A percentile compares a stretch with the other conserved stretches of the same genome.
phyloP scores from a whole-genome alignment of 2,329 filamentous ascomycete genomes.

The Phyllosticta ampelicida region DNA sequence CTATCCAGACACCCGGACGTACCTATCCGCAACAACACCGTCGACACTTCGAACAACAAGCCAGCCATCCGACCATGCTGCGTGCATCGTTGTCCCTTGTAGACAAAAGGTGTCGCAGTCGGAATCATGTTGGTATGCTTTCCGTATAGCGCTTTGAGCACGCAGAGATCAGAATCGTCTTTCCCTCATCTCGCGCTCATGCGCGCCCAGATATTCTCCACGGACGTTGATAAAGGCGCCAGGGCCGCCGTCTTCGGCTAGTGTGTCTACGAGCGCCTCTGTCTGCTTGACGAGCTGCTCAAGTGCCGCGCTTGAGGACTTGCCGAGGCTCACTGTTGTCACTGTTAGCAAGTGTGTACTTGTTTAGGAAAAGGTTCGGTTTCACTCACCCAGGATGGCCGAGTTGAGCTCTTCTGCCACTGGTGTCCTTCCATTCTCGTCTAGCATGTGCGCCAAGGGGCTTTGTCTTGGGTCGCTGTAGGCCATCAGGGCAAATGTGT shows the following conservation, averaged over 20 bases:
- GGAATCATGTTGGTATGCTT: too few species aligned
- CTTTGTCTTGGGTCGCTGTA: slow-evolving; percentile 73
- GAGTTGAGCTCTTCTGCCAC: slow-evolving; percentile 93
- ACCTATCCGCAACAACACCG: too few species aligned
- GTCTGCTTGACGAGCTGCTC: slow-evolving; percentile 83
- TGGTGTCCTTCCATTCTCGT: slow-evolving; percentile 59
- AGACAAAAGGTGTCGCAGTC: too few species aligned
- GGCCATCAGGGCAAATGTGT: slow-evolving; percentile 81
- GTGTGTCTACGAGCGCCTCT: slow-evolving; percentile 70
- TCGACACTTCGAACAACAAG: too few species aligned
- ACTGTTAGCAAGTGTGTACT: slow-evolving; percentile 19
- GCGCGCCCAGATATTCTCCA: slow-evolving; percentile 7
- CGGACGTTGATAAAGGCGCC: slow-evolving; percentile 69
- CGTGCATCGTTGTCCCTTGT: too few species aligned
- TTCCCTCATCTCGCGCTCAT: slow-evolving; percentile 6
- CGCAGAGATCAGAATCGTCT: neutral
- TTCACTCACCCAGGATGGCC: slow-evolving; percentile 63
- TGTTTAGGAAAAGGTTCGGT: neutral
- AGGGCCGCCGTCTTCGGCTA: slow-evolving; percentile 67
- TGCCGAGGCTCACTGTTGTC: slow-evolving; percentile 68
- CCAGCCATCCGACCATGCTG: too few species aligned
- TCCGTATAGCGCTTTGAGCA: neutral
- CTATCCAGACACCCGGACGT: neutral
- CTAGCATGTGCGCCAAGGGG: slow-evolving; percentile 66
- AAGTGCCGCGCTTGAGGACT: slow-evolving; percentile 74